Evolutionary conservation across 768 basidiomycete genomes (phyloP).

Genomic region (Paxillus ammoniavirescens): DNA sequence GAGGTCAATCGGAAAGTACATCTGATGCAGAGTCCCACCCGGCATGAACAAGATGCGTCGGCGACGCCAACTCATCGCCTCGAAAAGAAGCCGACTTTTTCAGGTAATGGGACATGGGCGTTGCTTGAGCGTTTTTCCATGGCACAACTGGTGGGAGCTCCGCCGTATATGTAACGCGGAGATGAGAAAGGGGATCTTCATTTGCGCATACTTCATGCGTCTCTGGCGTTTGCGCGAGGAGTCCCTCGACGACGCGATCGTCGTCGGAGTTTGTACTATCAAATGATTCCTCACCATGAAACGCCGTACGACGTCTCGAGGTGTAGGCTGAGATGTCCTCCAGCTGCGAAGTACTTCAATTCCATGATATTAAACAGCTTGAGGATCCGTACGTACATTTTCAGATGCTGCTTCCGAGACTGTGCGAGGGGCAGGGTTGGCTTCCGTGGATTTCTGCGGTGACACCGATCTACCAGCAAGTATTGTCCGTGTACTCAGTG

Average conservation of each 20-base stretch:
- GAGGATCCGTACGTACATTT: slow-evolving; percentile 30
- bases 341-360: slow-evolving; percentile 30
- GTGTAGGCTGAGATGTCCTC: slow-evolving; percentile 23
- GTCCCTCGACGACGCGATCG: slow-evolving; percentile 33
- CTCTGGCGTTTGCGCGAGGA: slow-evolving; percentile 33
- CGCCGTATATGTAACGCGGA: slow-evolving; percentile 35
- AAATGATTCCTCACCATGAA: slow-evolving; percentile 31
- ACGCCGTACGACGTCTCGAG: slow-evolving; percentile 26
- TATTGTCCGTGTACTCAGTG: slow-evolving; percentile 28
- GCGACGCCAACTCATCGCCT: slow-evolving; percentile 38
- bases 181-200: slow-evolving; percentile 35
- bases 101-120: slow-evolving; percentile 36
- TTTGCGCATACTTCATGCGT: slow-evolving; percentile 27
- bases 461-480: slow-evolving; percentile 34
- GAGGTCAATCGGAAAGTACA: slow-evolving; percentile 31
- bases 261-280: slow-evolving; percentile 37
- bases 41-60: slow-evolving; percentile 52
- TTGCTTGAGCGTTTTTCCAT: slow-evolving; percentile 33
- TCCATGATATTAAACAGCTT: slow-evolving; percentile 26
- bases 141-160: slow-evolving; percentile 33
- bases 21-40: slow-evolving; percentile 59
- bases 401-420: slow-evolving; percentile 26
- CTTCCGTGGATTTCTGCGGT: slow-evolving; percentile 28
- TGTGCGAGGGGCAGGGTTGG: slow-evolving; percentile 18
- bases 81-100: slow-evolving; percentile 41